Conservation (phyloP, 441 rosid genomes). For the Arabidopsis lyrata region DNA sequence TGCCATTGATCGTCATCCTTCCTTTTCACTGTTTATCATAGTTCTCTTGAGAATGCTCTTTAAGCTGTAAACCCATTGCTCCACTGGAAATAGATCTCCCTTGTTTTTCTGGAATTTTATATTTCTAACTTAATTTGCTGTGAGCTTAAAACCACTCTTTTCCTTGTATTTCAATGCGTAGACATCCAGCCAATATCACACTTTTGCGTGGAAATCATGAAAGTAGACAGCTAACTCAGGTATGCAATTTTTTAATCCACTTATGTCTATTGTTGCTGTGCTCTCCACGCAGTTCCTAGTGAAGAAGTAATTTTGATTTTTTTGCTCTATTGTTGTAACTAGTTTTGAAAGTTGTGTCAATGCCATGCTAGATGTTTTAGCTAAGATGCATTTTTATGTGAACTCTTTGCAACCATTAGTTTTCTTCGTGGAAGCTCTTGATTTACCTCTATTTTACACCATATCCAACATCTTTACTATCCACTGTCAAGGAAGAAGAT, state of each 20-base stretch:
- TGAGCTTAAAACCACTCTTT: slow-evolving; percentile 1
- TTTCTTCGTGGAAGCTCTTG: slow-evolving; percentile 15
- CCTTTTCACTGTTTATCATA: not conserved
- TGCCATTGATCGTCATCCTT: not conserved
- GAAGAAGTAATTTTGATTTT: not conserved
- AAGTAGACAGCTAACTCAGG: slow-evolving; percentile 99
- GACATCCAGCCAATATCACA: slow-evolving; percentile 97
- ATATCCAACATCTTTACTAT: not conserved
- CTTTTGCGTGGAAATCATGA: slow-evolving; percentile 99
- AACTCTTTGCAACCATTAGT: not conserved
- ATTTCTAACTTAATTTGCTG: not conserved
- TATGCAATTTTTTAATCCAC: slow-evolving; percentile 41
- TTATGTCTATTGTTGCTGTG: slow-evolving; percentile 9
- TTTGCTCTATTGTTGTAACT: not conserved
- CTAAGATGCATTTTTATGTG: slow-evolving; percentile 11
- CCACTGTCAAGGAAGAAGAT: slow-evolving; percentile 7
- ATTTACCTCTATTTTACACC: slow-evolving; percentile 5
- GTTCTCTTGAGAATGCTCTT: slow-evolving; percentile 2
- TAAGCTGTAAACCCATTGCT: slow-evolving; percentile 20
- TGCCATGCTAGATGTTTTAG: slow-evolving; percentile 5
- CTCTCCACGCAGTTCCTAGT: not conserved
- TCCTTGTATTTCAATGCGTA: slow-evolving; percentile 47
- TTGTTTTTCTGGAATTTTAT: not conserved
- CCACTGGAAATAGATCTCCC: not conserved
- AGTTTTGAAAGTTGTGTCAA: not conserved